Evolutionary conservation across 352 stramenopile species (phyloP), one percentile per base, ranked within the genome.

Genomic region (Blastocystis hominis): DNA sequence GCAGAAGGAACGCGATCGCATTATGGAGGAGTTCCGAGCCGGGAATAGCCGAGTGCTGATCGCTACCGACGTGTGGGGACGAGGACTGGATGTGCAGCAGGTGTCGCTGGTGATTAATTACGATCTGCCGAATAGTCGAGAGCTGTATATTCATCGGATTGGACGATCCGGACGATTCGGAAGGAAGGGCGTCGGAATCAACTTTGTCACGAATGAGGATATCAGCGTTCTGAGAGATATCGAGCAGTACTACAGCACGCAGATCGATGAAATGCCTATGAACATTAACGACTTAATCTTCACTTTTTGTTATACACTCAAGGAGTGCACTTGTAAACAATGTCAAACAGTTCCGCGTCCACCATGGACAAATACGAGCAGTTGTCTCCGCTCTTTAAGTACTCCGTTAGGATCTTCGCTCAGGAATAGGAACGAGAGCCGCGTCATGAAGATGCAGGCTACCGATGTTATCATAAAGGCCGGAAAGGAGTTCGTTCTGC

Each of bases 61-160:
- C 91, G 95, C 95, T 24, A 98, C 96, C 20, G 95, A 98, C 90
- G 90, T 98, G 1, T 98, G 95, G 94, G 96, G 95, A 40, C 93
- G 96, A 55, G 96, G 96, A 66, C 94, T 98, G 63, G 96, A 98
- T 91, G 95, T 98, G 54, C 95, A 98, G 89, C 92, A 96, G 90
- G 95, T 98, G 38, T 97, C 93, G 54, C 91, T 98, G 59, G 96
- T 98, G 13, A 98, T 98, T 90, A 98, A 95, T 89, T 98, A 98
- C 89, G 95, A 98, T 88, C 89, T 98, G 34, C 95, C 95, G 20
- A 97, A 93, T 89, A 98, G 98, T 89, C 92, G 94, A 44, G 96
- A 98, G 91, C 91, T 98, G n/a, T 97, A 97, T 90, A 97, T 97
- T 79, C 94, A 97, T 89, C 91, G 93, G 50, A 98, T 98, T 89